Evolutionary conservation across 371 early-diverging fungal species (phyloP).

Genomic region (Furculomyces boomerangus): DNA sequence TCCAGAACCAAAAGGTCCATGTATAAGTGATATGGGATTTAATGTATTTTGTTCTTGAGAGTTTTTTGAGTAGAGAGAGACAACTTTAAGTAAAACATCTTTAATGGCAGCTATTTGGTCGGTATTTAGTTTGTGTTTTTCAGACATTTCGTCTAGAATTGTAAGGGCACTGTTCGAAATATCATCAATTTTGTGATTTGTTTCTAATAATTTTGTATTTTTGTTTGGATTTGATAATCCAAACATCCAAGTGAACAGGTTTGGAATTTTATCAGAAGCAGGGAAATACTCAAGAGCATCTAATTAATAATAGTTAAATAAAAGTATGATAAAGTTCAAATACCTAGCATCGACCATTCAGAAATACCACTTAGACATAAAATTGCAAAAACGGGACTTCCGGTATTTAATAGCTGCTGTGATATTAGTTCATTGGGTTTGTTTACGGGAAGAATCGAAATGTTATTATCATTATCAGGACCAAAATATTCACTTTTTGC

Average conservation of each 20-base stretch:
- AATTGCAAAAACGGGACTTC: conserved; percentile 30
- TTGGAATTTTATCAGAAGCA: conserved; percentile 23
- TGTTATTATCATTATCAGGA: conserved; percentile 18
- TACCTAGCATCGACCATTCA: conserved; percentile 55
- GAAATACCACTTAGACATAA: conserved; percentile 42
- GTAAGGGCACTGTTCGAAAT: neutral
- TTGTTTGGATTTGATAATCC: conserved; percentile 8
- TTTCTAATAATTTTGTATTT: no score
- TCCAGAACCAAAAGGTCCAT: conserved; percentile 46
- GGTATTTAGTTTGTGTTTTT: conserved; percentile 8
- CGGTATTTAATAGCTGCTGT: conserved; percentile 6
- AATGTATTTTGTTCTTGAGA: neutral
- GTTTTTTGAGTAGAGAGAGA: conserved; percentile 23
- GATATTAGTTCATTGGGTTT: conserved; percentile 17
- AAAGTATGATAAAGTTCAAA: neutral
- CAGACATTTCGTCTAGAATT: conserved; percentile 2
- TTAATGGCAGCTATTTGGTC: conserved; percentile 44
- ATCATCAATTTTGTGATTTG: conserved; percentile 5
- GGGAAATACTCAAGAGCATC: conserved; percentile 30
- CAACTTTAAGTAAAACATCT: conserved; percentile 31
- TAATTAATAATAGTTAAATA: conserved; percentile 4
- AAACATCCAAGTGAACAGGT: conserved; percentile 24
- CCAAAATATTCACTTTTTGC: conserved; percentile 21
- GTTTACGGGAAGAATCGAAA: conserved; percentile 14
- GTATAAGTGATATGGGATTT: conserved; percentile 28